Evolutionary conservation across 176 grass and related monocot genomes (phyloP).

Genomic region (Hsuehochloa calcarea): DNA sequence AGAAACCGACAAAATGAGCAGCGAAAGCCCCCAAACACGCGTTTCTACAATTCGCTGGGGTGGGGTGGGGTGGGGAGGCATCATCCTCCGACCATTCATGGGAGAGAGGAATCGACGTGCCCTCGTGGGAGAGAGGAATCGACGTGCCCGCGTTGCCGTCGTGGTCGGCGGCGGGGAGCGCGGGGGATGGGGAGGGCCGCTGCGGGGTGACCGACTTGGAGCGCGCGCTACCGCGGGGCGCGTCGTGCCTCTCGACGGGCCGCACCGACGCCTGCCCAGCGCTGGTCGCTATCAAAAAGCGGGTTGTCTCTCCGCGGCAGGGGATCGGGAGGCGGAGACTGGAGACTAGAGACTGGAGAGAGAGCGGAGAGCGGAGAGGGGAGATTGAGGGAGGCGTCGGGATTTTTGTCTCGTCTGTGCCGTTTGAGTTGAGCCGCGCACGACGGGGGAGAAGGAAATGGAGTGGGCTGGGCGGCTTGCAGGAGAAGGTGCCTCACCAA

Average conservation of each 20-base stretch:
- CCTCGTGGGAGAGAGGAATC: background rate
- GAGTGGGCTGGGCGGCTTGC: background rate
- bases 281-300: slow-evolving; percentile 26
- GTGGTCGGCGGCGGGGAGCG: slow-evolving; percentile 16
- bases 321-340: background rate
- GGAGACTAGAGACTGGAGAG: background rate
- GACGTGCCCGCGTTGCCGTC: background rate
- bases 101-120: background rate
- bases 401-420: slow-evolving; percentile 8
- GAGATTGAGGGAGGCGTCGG: background rate
- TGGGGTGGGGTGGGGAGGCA: background rate
- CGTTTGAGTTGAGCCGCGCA: slow-evolving; percentile 59
- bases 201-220: slow-evolving; percentile 41
- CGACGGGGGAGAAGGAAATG: background rate
- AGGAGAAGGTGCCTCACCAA: slow-evolving; percentile 9
- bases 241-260: slow-evolving; percentile 29
- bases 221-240: slow-evolving; percentile 8
- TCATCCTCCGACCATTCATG: background rate
- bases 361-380: background rate
- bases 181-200: slow-evolving; percentile 32
- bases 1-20: background rate
- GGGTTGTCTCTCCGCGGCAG: slow-evolving; percentile 3
- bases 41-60: background rate
- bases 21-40: background rate
- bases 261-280: slow-evolving; percentile 21